Conservation (phyloP, 2,329 filamentous ascomycete genomes). For the Colletotrichum cereale region DNA sequence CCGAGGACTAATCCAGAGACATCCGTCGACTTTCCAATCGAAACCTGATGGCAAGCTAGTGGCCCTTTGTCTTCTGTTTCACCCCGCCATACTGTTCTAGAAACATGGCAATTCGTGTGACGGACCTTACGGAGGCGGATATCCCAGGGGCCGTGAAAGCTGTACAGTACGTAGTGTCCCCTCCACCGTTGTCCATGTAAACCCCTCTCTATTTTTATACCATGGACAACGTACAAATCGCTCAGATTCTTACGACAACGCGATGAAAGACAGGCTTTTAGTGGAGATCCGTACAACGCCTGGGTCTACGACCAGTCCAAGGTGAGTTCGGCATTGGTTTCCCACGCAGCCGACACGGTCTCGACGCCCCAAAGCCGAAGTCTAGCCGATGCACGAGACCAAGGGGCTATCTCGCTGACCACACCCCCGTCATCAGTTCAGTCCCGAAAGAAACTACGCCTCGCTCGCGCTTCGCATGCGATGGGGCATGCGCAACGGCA, state of each 20-base stretch:
- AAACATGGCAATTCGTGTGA: constrained; percentile 65
- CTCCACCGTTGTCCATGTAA: not conserved
- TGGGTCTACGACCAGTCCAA: constrained; percentile 74
- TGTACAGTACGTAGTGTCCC: constrained; percentile 61
- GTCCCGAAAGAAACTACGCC: constrained; percentile 68
- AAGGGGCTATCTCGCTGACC: not conserved
- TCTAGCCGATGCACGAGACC: too few species aligned
- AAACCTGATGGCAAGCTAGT: too few species aligned
- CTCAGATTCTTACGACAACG: not conserved
- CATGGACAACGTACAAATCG: not conserved
- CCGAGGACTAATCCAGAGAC: not conserved
- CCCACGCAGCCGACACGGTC: not conserved
- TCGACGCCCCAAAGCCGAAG: too few species aligned
- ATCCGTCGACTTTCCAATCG: not conserved
- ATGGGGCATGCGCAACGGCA: constrained; percentile 77
- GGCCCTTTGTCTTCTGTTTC: not conserved
- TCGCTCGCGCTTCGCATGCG: constrained; percentile 75
- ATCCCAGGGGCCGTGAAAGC: constrained; percentile 74
- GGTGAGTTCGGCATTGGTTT: constrained; percentile 45
- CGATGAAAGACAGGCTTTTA: constrained; percentile 64
- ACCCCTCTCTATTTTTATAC: too few species aligned
- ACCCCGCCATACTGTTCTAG: not conserved
- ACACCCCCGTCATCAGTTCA: constrained; percentile 60
- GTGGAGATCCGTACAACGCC: constrained; percentile 74
- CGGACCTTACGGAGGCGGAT: constrained; percentile 67